phyloP scores from a whole-genome alignment of 768 basidiomycete genomes.

The Tulasnella sp. region DNA sequence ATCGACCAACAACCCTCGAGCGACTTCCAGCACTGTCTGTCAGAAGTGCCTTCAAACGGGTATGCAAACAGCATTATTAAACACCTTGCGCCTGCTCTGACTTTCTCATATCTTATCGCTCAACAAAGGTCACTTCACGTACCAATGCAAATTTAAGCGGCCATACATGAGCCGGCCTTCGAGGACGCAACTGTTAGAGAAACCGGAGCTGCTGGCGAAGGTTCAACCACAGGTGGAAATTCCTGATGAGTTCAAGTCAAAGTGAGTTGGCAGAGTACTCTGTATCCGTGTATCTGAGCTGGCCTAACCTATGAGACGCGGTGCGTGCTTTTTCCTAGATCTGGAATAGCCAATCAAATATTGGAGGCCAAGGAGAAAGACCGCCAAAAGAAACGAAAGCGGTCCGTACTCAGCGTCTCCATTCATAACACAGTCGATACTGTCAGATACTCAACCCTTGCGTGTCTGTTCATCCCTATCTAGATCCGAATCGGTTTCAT shows the following conservation, averaged over 20 bases:
- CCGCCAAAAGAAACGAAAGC: constrained; percentile 35
- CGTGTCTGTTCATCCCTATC: background rate
- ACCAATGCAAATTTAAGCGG: constrained; percentile 70
- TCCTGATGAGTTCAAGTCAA: constrained; percentile 82
- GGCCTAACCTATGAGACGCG: background rate
- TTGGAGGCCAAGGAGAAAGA: constrained; percentile 74
- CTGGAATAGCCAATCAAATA: constrained; percentile 54
- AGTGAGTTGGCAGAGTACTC: constrained; percentile 35
- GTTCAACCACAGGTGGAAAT: constrained; percentile 70
- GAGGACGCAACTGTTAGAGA: constrained; percentile 74
- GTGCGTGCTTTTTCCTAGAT: background rate
- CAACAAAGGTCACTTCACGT: constrained; percentile 74
- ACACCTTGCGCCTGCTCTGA: no score
- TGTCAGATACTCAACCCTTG: no score
- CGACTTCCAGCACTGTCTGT: constrained; percentile 57
- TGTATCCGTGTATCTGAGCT: background rate
- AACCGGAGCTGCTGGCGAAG: constrained; percentile 56
- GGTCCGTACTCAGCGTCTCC: constrained; percentile 1
- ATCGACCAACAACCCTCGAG: constrained; percentile 49
- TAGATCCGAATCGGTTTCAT: background rate
- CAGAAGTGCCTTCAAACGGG: constrained; percentile 72
- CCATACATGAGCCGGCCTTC: constrained; percentile 87
- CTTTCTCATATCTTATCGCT: background rate
- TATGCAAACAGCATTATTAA: constrained; percentile 27
- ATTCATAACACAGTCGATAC: background rate